Evolutionary conservation across 2,329 filamentous ascomycete species (phyloP).

Genomic region (Xylaria sp.): DNA sequence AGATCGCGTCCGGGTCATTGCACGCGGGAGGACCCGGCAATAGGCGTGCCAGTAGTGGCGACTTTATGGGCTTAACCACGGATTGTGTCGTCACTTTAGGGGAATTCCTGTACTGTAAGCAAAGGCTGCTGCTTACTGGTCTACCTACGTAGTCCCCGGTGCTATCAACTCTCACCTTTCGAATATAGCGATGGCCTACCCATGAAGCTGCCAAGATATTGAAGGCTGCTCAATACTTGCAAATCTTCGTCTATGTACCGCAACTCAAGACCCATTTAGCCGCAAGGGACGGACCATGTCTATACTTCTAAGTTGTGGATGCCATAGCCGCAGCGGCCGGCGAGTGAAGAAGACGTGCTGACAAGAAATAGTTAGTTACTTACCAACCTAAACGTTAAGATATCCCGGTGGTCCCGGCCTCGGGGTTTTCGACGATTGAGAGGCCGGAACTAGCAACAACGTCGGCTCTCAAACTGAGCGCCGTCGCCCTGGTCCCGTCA

Average conservation of each 20-base stretch:
- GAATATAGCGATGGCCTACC: no score
- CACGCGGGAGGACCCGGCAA: constrained; percentile 23
- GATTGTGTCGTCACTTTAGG: no score
- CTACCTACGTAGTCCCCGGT: not conserved
- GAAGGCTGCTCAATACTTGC: no score
- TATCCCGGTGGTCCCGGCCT: not conserved
- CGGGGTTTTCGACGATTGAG: not conserved
- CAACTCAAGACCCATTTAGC: not conserved
- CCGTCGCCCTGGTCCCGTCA: constrained; percentile 8
- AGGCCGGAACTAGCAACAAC: not conserved
- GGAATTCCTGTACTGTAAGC: not conserved
- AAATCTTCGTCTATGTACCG: no score
- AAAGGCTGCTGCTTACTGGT: constrained; percentile 1
- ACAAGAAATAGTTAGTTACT: not conserved
- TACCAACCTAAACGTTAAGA: not conserved
- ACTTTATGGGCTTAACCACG: not conserved
- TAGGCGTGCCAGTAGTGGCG: constrained; percentile 5
- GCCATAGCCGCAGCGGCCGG: not conserved
- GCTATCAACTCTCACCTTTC: not conserved
- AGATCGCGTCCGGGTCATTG: constrained; percentile 21
- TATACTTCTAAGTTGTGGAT: not conserved
- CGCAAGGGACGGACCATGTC: not conserved
- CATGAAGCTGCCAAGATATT: no score
- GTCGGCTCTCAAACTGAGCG: not conserved
- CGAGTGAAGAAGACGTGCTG: not conserved